Percentiles rank a stretch among this genome's conserved stretches.
phyloP scores from a whole-genome alignment of 768 basidiomycete genomes.

The Lactarius tabidus region DNA sequence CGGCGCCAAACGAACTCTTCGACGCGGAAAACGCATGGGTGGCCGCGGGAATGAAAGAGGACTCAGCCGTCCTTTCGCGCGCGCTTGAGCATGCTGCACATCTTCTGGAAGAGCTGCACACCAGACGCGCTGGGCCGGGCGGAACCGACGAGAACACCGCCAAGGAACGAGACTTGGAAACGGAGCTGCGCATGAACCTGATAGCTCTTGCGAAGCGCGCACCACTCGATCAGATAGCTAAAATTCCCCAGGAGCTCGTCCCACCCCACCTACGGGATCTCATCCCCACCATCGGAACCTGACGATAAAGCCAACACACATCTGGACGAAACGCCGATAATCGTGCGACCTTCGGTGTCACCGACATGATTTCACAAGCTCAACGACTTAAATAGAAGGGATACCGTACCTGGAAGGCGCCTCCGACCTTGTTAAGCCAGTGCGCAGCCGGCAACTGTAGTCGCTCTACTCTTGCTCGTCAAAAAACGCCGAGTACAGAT shows the following conservation, averaged over 20 bases:
- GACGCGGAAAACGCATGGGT: conserved; percentile 36
- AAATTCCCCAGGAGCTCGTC: conserved; percentile 23
- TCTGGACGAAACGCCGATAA: not conserved
- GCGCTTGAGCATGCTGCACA: conserved; percentile 58
- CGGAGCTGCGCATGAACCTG: conserved; percentile 65
- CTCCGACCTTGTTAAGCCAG: not conserved
- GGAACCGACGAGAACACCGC: conserved; percentile 9
- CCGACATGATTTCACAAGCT: not conserved
- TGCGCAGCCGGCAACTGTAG: not conserved
- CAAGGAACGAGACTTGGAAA: conserved; percentile 47
- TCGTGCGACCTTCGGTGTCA: not conserved
- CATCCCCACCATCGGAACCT: conserved; percentile 24
- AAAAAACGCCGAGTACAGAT: not conserved
- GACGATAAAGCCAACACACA: not conserved
- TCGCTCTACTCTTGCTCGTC: not conserved
- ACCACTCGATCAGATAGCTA: conserved; percentile 48
- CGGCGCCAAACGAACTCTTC: conserved; percentile 40
- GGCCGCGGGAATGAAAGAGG: conserved; percentile 31
- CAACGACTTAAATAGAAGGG: not conserved
- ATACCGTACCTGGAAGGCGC: not conserved
- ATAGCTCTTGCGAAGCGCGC: conserved; percentile 75
- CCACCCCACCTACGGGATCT: conserved; percentile 24
- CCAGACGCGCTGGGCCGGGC: conserved; percentile 25
- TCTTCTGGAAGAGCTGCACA: conserved; percentile 45
- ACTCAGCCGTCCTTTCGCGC: conserved; percentile 48